phyloP scores from a whole-genome alignment of 225 moss, liverwort and hornwort genomes.

The Physcomitrellopsis africana region DNA sequence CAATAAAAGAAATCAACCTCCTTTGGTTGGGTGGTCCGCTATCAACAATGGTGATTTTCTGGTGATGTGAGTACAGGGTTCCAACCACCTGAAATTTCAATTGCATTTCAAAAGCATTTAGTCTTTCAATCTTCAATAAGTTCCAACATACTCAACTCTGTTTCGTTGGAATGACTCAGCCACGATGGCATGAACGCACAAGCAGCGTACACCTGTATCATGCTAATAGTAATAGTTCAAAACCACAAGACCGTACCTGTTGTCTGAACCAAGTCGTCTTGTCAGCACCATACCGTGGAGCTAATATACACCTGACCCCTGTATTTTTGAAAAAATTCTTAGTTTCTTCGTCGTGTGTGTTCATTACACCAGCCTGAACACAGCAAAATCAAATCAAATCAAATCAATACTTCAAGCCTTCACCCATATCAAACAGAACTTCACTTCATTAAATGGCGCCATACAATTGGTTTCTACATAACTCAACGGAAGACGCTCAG shows the following conservation, averaged over 20 bases:
- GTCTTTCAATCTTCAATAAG: neutral
- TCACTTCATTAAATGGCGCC: neutral
- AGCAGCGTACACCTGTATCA: constrained; percentile 1
- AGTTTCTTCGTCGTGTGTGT: constrained; percentile 64
- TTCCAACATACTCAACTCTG: neutral
- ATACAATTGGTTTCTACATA: neutral
- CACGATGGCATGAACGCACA: neutral
- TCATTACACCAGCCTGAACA: constrained; percentile 59
- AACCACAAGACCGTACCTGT: constrained; percentile 33
- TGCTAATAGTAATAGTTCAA: neutral
- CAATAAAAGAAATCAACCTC: constrained; percentile 49
- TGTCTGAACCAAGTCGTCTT: constrained; percentile 68
- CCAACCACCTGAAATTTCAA: constrained; percentile 59
- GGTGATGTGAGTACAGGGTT: constrained; percentile 64
- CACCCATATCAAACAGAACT: neutral
- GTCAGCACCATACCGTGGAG: constrained; percentile 59
- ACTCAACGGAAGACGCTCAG: neutral
- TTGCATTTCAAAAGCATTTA: neutral
- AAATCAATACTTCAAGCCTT: neutral
- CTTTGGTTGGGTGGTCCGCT: constrained; percentile 49
- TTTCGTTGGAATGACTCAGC: neutral
- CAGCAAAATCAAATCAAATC: neutral
- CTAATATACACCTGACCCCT: constrained; percentile 52
- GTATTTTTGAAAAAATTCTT: constrained; percentile 57
- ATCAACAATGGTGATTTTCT: constrained; percentile 56